Evolutionary conservation across 176 grass and related monocot species (phyloP).

Genomic region (Carex myosuroides): DNA sequence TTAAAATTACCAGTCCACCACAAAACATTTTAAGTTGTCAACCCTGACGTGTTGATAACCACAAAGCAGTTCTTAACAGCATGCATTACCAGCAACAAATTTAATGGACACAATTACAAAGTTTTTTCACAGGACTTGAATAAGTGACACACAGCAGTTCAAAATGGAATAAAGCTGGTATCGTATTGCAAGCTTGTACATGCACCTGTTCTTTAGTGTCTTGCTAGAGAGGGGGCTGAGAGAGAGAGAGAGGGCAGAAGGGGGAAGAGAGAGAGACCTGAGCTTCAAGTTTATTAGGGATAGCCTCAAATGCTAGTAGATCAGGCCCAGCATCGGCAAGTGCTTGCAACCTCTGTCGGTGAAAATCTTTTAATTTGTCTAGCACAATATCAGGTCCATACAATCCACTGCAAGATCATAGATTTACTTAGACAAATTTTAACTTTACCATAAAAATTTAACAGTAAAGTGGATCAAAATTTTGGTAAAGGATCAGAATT

Average conservation of each 20-base stretch:
- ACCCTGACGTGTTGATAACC: neutral
- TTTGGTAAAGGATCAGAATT: neutral
- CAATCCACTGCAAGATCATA: constrained; percentile 34
- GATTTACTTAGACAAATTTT: neutral
- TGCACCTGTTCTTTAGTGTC: neutral
- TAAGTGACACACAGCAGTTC: neutral
- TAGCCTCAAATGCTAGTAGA: constrained; percentile 71
- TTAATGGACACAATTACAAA: neutral
- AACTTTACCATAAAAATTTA: neutral
- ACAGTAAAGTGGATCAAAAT: neutral
- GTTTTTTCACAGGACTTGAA: neutral
- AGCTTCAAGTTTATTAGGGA: constrained; percentile 76
- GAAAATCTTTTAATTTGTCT: constrained; percentile 79
- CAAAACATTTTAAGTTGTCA: neutral
- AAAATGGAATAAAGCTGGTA: neutral
- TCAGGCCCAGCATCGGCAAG: constrained; percentile 53
- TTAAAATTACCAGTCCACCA: neutral
- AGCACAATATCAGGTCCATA: constrained; percentile 43
- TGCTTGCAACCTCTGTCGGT: constrained; percentile 61
- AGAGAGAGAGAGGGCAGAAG: neutral
- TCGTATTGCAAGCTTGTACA: neutral
- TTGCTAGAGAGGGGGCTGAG: neutral
- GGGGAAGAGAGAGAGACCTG: constrained; percentile 25
- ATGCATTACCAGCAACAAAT: neutral
- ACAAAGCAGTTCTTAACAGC: too few relatives aligned